phyloP scores from a whole-genome alignment of 306 rosid genomes.

The Calophaca sinica region DNA sequence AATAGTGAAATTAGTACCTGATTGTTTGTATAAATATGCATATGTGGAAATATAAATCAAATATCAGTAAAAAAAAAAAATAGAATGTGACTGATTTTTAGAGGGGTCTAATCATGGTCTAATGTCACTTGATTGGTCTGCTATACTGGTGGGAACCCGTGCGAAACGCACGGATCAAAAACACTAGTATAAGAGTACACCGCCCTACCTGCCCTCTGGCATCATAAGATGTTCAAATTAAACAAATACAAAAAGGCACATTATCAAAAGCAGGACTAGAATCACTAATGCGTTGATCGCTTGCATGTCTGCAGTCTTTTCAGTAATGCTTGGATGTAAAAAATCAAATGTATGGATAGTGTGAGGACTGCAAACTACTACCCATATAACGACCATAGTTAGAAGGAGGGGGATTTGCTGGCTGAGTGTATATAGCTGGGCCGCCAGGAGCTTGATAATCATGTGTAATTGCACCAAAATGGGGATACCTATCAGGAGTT shows the following conservation, averaged over 20 bases:
- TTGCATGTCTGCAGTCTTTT: slow-evolving; percentile 33
- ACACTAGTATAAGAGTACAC: slow-evolving; percentile 12
- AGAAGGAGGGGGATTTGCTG: slow-evolving; percentile 53
- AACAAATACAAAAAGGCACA: slow-evolving; percentile 31
- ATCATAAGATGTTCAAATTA: slow-evolving; percentile 21
- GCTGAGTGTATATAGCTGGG: slow-evolving; percentile 58
- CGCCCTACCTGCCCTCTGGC: neutral
- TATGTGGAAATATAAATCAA: no score
- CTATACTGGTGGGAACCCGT: no score
- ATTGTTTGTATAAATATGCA: no score
- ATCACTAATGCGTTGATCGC: slow-evolving; percentile 31
- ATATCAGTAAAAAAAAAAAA: no score
- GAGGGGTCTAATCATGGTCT: no score
- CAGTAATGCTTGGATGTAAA: slow-evolving; percentile 16
- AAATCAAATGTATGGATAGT: slow-evolving; percentile 65
- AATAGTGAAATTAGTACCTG: no score
- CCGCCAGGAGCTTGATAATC: slow-evolving; percentile 65
- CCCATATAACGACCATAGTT: slow-evolving; percentile 61
- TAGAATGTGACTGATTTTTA: no score
- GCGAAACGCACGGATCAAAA: no score
- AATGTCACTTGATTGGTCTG: no score
- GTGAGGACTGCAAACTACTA: slow-evolving; percentile 63
- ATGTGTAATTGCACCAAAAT: slow-evolving; percentile 45
- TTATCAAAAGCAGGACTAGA: neutral
- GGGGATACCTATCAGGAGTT: slow-evolving; percentile 58